Evolutionary conservation across 345 rosid species (phyloP), one percentile per base, ranked within the genome.

Genomic region (Erucastrum elatum): DNA sequence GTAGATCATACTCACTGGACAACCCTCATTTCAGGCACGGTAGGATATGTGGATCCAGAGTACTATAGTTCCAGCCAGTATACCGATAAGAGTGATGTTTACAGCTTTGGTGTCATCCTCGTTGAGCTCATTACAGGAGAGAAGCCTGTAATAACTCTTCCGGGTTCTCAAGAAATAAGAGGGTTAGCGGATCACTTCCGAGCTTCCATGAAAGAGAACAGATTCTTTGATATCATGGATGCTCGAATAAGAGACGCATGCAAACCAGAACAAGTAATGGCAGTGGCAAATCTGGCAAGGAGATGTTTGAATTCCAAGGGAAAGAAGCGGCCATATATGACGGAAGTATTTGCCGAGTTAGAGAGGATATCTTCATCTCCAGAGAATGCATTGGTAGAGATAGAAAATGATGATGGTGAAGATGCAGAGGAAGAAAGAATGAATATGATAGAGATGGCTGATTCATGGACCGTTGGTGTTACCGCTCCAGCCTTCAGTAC

Each of bases 271-370:
- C 70, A 66, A 66, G 70, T 66, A 6, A 41, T 66, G 70, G 70
- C 70, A 6, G 70, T 41, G 71, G 71, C 71, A 44, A 66, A 41
- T 6, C 34, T 66, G 26, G 71, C 87, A 0, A 81, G 66, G 5
- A 80, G 84, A 3, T 89, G 90, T 55, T 70, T 88, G 74, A 82
- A 82, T 17, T 85, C 84, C 1, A 84, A 80, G 75, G 70, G 90
- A 69, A 85, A 83, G 77, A 84, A 84, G 58, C 67, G 87, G 33
- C 87, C 90, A 2, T 72, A 84, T n/a, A 87, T 84, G 88, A 87
- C 85, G 34, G 82, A 85, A 80, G 88, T 85, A 4, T 73, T 82
- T 3, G 76, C 84, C 17, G 88, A 87, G 65, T 82, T 88, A 4
- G 87, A 85, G 37, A 53, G 35, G 37, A 75, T 75, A 2, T 1